phyloP scores from a whole-genome alignment of 345 rosid species.

The Brassica carinata region DNA sequence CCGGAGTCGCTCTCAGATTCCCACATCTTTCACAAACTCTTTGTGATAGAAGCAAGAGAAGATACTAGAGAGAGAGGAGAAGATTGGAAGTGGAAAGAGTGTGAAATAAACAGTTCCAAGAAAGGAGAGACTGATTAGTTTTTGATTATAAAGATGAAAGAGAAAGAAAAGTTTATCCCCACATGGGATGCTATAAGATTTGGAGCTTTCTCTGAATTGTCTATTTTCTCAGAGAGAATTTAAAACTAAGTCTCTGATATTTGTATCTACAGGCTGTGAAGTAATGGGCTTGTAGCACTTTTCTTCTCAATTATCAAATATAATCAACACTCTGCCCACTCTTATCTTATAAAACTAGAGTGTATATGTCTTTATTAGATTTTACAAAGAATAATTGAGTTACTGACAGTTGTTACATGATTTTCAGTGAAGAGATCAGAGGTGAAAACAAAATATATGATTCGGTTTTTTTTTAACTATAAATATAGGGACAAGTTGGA shows the following conservation, averaged over 20 bases:
- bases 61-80: conserved; percentile 22
- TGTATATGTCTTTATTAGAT: conserved; percentile 27
- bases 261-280: conserved; percentile 39
- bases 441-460: neutral
- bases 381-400: conserved; percentile 28
- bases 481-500: conserved; percentile 30
- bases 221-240: conserved; percentile 43
- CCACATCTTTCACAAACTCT: conserved; percentile 60
- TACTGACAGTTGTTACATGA: conserved; percentile 34
- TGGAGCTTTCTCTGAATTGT: conserved; percentile 44
- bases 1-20: conserved; percentile 76
- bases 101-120: conserved; percentile 18
- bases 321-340: conserved; percentile 23
- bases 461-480: neutral
- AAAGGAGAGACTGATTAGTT: conserved; percentile 23
- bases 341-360: conserved; percentile 28
- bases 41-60: conserved; percentile 13
- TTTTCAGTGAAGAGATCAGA: conserved; percentile 24
- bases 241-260: conserved; percentile 20
- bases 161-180: conserved; percentile 35
- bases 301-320: conserved; percentile 36
- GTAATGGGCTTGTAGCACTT: conserved; percentile 35
- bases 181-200: conserved; percentile 42
- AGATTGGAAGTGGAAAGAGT: conserved; percentile 16
- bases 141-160: conserved; percentile 30